These are phyloP conservation scores for Trametes hirsuta DNA, from an alignment of 1,284 basidiomycete genomes.

Conservation along the genomic window DNA sequence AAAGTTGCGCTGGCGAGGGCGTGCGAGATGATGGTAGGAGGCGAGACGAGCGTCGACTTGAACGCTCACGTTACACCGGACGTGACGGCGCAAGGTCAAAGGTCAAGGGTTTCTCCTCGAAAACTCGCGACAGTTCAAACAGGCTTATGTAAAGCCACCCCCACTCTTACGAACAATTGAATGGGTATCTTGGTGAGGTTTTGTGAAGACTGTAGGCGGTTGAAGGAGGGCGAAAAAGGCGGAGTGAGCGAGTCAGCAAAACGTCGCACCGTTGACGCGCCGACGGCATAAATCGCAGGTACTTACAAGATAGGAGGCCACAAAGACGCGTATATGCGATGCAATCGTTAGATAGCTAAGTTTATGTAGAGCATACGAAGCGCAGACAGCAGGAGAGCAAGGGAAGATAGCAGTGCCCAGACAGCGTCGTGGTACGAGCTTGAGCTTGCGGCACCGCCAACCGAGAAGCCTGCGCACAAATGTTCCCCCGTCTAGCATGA, in stretches of 20 bases:
- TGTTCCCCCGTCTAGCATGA: slow-evolving; percentile 11
- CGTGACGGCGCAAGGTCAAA: slow-evolving; percentile 32
- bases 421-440: slow-evolving; percentile 16
- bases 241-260: slow-evolving; percentile 11
- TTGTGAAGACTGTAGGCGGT: neutral
- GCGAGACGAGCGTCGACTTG: slow-evolving; percentile 26
- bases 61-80: slow-evolving; percentile 37
- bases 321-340: neutral
- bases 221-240: neutral
- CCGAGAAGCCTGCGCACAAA: slow-evolving; percentile 2
- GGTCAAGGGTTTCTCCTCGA: slow-evolving; percentile 31
- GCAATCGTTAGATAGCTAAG: neutral
- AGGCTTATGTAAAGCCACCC: slow-evolving; percentile 12
- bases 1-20: slow-evolving; percentile 2
- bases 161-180: slow-evolving; percentile 5
- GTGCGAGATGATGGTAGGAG: slow-evolving; percentile 30
- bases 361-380: slow-evolving; percentile 8
- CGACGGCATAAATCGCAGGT: neutral
- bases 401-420: neutral
- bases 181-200: neutral
- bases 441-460: slow-evolving; percentile 20
- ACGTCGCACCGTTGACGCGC: slow-evolving; percentile 6
- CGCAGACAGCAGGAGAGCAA: slow-evolving; percentile 1
- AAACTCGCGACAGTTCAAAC: slow-evolving; percentile 12
- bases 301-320: slow-evolving; percentile 13